A percentile compares a stretch with the other conserved stretches of the same genome.
phyloP scores from a whole-genome alignment of 2,329 filamentous ascomycete species.

The Neobulgaria alba region DNA sequence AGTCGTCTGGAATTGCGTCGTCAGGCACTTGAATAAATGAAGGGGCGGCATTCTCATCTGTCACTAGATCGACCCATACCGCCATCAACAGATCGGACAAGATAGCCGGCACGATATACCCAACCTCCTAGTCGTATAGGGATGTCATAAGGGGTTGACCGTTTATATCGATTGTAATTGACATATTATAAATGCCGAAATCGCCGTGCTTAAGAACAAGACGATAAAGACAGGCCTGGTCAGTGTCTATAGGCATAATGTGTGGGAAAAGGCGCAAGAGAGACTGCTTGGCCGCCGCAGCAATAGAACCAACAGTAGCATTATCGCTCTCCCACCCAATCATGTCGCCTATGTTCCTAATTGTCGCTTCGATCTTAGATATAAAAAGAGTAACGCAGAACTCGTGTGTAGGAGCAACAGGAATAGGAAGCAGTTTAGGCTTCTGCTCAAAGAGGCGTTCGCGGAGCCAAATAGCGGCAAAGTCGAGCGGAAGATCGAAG shows the following conservation, averaged over 20 bases:
- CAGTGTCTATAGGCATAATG: slow-evolving; percentile 10
- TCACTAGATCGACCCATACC: slow-evolving; percentile 14
- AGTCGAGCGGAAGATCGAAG: slow-evolving; percentile 4
- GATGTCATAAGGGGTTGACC: slow-evolving; percentile 22
- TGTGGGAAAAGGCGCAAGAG: slow-evolving; percentile 24
- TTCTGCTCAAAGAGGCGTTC: slow-evolving; percentile 22
- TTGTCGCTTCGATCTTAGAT: slow-evolving; percentile 26
- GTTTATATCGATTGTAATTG: slow-evolving; percentile 15
- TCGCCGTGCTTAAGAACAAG: slow-evolving; percentile 31
- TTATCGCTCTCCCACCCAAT: slow-evolving; percentile 22
- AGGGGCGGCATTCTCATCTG: slow-evolving; percentile 18
- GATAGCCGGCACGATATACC: slow-evolving; percentile 27
- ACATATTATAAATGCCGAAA: slow-evolving; percentile 28
- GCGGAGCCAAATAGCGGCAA: slow-evolving; percentile 15
- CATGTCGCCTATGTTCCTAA: slow-evolving; percentile 19
- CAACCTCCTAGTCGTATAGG: slow-evolving; percentile 27
- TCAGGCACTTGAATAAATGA: slow-evolving; percentile 5
- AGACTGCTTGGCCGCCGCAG: slow-evolving; percentile 20
- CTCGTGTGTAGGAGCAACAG: slow-evolving; percentile 24
- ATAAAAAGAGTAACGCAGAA: slow-evolving; percentile 17
- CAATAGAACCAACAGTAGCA: slow-evolving; percentile 3
- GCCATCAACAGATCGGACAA: slow-evolving; percentile 21
- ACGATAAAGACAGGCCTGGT: slow-evolving; percentile 21
- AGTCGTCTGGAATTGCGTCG: slow-evolving; percentile 9
- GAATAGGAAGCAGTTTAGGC: slow-evolving; percentile 15